Evolutionary conservation across 345 rosid species (phyloP), one percentile per base, ranked within the genome.

Genomic region (Salix viminalis): DNA sequence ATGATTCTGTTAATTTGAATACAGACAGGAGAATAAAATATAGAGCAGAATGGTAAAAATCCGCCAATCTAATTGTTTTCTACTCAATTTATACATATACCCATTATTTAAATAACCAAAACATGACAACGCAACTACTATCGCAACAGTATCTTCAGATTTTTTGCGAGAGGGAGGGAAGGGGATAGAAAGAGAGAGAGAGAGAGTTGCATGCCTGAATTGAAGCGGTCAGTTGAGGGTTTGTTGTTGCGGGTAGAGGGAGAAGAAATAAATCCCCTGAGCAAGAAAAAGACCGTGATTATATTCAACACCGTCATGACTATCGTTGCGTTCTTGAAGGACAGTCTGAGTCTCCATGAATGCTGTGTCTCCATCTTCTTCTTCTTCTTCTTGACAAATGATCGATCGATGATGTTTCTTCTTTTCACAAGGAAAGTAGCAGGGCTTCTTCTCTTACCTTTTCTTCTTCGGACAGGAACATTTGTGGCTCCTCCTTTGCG

Each of bases 301-400:
- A 92, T 34, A 60, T 94, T 94, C 76, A 94, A 42, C 42, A 87
- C 48, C 21, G 91, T 89, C 68, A 92, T 73, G 23, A 84, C 74
- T 37, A 94, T 88, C 61, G 97, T 94, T 0, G 91, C 97, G 86
- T 83, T 91, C 86, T 89, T 92, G 87, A 90, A 92, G 18, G 97
- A 90, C 70, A 94, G 84, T 50, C 90, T 91, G 75, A 83, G 14
- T 73, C 90, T 87, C 91, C 89, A 86, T 13, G 90, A 76, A 58
- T 87, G 92, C 42, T 83, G 87, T 46, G 62, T 80, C 80, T 88
- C 91, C 87, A 88, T 84, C 30, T 72, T 48, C 65, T 58, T 24
- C 26, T 24, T 24, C 26, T 24, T 41, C 72, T 23, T 2, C 42
- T 69, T 0, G 62, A 56, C 28, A 56, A 56, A 56, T n/a, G 62